Evolutionary conservation across 2,329 filamentous ascomycete species (phyloP).

Genomic region (Didymella glomerata): DNA sequence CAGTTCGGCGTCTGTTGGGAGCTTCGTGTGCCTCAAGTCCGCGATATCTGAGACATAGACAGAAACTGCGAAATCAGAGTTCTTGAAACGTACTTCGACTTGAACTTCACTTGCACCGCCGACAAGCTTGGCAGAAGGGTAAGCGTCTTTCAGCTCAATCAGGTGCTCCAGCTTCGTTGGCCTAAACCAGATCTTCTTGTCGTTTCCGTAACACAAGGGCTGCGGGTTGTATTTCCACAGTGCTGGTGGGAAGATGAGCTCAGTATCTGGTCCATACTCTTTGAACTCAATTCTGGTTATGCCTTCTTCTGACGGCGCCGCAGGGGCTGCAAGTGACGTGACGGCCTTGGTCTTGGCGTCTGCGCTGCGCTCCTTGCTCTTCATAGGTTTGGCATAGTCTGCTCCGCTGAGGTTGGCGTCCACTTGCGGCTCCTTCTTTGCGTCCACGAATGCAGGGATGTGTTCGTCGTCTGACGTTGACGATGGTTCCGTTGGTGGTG

Average conservation of each 20-base stretch:
- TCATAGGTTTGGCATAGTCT: constrained; percentile 46
- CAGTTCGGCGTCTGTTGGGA: constrained; percentile 40
- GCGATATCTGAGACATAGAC: constrained; percentile 92
- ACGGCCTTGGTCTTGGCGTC: constrained; percentile 61
- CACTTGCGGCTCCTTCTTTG: constrained; percentile 31
- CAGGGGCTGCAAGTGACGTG: constrained; percentile 46
- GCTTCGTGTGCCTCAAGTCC: constrained; percentile 74
- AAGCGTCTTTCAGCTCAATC: constrained; percentile 83
- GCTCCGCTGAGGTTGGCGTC: constrained; percentile 42
- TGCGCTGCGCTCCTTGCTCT: constrained; percentile 43
- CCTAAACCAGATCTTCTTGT: constrained; percentile 90
- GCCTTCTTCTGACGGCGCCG: constrained; percentile 62
- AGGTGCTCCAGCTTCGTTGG: constrained; percentile 86
- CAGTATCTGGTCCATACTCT: constrained; percentile 86
- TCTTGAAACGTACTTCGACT: constrained; percentile 98
- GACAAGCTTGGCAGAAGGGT: constrained; percentile 91
- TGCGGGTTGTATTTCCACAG: constrained; percentile 81
- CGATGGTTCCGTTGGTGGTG: constrained; percentile 41
- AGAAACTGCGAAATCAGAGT: constrained; percentile 84
- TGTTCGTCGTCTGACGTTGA: constrained; percentile 40
- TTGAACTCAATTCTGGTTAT: constrained; percentile 76
- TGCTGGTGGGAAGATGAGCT: constrained; percentile 89
- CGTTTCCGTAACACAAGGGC: constrained; percentile 88
- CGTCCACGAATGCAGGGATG: constrained; percentile 36
- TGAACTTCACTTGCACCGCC: constrained; percentile 95